Base-by-base conservation (phyloP, 805 yeast species). In the Clavispora vitiphila region DNA sequence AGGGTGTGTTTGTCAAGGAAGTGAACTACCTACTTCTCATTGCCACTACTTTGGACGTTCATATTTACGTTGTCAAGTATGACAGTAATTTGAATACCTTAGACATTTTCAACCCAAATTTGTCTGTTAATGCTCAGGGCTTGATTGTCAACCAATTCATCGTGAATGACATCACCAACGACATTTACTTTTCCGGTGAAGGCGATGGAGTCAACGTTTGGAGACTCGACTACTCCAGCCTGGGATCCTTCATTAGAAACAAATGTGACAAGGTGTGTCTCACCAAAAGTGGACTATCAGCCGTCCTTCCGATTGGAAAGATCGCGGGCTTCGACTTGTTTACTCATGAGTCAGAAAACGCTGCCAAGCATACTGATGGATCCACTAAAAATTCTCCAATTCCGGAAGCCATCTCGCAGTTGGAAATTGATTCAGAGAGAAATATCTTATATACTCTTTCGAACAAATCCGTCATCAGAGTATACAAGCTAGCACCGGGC, bases 181-280 rank as follows among this genome's bases (percentile, higher is more conserved):
- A 91, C 42, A 78, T 93, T 5, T 87, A 86, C 58, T 87, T 95
- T 60, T 74, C 86, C 8, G 95, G 96, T n/a, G 75, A 74, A 31
- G 79, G 82, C 16, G 88, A 86, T 50, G 91, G 89, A 1, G 65
- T 72, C 27, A 80, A 90, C 51, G 72, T 93, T 34, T 93, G 96
- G 96, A 91, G 87, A 57, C 68, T 93, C 41, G 81, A 79, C 44
- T 93, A 93, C 58, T 76, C 90, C 5, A 84, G 82, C 49, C 76
- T 84, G 20, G 93, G 88, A 37, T 83, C 86, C 41, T 91, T 96
- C 86, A 88, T 88, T 58, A 79, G 81, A 48, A 83, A 86, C 55
- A 85, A 82, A 53, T 86, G 95, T 56, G 80, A 79, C 52, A 89
- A 89, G 60, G 79, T 83, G 31, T 88, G 97, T 59, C 72, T 86